phyloP scores from a whole-genome alignment of 2,329 filamentous ascomycete genomes.

The Neofusicoccum sp. region DNA sequence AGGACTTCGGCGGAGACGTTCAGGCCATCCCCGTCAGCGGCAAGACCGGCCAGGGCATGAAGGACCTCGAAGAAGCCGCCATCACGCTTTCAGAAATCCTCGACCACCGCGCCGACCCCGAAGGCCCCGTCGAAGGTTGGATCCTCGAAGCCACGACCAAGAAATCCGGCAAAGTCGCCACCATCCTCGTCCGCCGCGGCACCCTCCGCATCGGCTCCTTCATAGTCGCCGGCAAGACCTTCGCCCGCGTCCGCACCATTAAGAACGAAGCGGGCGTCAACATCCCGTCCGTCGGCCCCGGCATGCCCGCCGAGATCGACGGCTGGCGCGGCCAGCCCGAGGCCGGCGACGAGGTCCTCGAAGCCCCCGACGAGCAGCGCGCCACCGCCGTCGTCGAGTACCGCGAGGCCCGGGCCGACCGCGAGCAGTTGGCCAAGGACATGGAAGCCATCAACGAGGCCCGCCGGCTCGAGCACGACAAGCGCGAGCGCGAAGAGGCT shows the following conservation, averaged over 20 bases:
- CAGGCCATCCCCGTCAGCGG: constrained; percentile 91
- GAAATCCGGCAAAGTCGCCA: constrained; percentile 80
- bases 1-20: constrained; percentile 93
- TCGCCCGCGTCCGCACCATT: constrained; percentile 81
- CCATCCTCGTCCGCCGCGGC: constrained; percentile 83
- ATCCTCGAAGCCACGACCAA: constrained; percentile 91
- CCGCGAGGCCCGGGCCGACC: constrained; percentile 70
- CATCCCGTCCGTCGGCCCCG: constrained; percentile 75
- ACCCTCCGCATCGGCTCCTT: constrained; percentile 80
- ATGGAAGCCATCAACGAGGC: constrained; percentile 77
- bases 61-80: constrained; percentile 87
- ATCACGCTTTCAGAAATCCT: constrained; percentile 84
- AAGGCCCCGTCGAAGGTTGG: constrained; percentile 87
- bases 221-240: constrained; percentile 85
- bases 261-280: constrained; percentile 80
- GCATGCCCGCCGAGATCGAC: constrained; percentile 87
- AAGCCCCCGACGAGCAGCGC: constrained; percentile 76
- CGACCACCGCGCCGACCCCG: constrained; percentile 79
- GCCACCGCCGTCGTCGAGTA: constrained; percentile 79
- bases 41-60: constrained; percentile 90
- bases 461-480: constrained; percentile 60
- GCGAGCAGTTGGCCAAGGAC: constrained; percentile 65
- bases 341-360: constrained; percentile 84
- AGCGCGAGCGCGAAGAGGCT: constrained; percentile 57
- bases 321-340: constrained; percentile 90